phyloP scores from a whole-genome alignment of 352 stramenopile genomes.

The Globisporangium barbulae region DNA sequence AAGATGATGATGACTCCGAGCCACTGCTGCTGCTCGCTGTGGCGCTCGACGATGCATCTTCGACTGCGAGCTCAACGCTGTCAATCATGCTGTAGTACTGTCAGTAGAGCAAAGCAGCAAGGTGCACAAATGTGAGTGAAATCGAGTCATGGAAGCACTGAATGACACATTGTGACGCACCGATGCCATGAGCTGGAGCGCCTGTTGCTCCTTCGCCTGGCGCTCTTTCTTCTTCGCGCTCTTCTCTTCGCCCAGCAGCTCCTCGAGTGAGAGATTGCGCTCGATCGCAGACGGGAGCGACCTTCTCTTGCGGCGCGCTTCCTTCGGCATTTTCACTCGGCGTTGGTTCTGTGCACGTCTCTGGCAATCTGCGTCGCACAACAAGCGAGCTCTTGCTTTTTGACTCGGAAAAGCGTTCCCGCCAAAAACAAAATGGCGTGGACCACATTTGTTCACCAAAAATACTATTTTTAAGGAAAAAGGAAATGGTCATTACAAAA shows the following conservation, averaged over 20 bases:
- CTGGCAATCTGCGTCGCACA: background rate
- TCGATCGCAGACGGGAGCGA: background rate
- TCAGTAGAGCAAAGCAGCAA: background rate
- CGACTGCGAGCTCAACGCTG: background rate
- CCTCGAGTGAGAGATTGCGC: background rate
- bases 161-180: slow-evolving; percentile 1
- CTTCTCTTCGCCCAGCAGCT: slow-evolving; percentile 5
- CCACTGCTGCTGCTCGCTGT: slow-evolving; percentile 3
- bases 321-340: slow-evolving; percentile 1
- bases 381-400: background rate
- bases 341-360: background rate
- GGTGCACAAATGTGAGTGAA: background rate
- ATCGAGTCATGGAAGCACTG: background rate
- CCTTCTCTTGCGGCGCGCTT: slow-evolving; percentile 5
- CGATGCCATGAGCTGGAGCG: slow-evolving; percentile 7
- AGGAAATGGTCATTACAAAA: background rate
- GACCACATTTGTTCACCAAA: background rate
- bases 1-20: background rate
- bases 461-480: background rate
- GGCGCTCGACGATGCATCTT: background rate
- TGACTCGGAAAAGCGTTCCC: background rate
- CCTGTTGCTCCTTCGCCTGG: slow-evolving; percentile 8
- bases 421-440: background rate
- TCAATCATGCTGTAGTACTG: slow-evolving; percentile 7
- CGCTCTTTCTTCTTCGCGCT: slow-evolving; percentile 7